Evolutionary conservation across 2,329 filamentous ascomycete genomes (phyloP), one percentile per base, ranked within the genome.

Genomic region (Onygenales sp.): DNA sequence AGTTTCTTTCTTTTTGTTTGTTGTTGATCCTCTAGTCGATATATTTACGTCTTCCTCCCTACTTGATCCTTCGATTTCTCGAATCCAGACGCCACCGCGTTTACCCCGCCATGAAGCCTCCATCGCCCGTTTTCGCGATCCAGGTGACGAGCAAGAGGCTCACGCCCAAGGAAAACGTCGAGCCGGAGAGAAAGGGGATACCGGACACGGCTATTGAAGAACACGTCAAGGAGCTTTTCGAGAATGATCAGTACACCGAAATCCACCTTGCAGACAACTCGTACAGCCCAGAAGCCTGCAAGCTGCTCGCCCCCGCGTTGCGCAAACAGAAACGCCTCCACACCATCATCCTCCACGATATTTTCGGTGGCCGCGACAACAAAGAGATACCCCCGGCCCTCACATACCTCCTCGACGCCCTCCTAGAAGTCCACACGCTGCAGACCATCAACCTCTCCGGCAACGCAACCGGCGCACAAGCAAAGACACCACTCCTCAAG

Each of bases 401-500:
- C 52, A 87, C 87, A 45, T 84, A 82, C 54, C 84, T 98, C 47
- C 84, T 98, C 52, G 90, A 85, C 42, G 86, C 92, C 3, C 84
- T 97, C 42, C 83, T 96, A 54, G 86, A 90, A 65, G 85, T 95
- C 52, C 86, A 87, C 1, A 85, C 88, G 54, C 85, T 98, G 44
- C 86, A 87, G 69, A 96, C 91, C 33, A 81, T 98, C 72, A 94
- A 97, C 72, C 81, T 98, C 42, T 95, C 92, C 73, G 93, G 98
- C 73, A 98, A 98, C 72, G 93, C 93, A 45, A 98, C 98, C 65
- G 93, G 93, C 53, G 83, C 96, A 57, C 96, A 95, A 73, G 95
- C 89, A 13, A 87, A 94, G 70, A 90, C 88, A 37, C 93, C 92
- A 8, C 82, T 98, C 48, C 88, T 95, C 61, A 87, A 88, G 56